phyloP scores from a whole-genome alignment of 805 yeast genomes.

The Ogataea populi-albae region DNA sequence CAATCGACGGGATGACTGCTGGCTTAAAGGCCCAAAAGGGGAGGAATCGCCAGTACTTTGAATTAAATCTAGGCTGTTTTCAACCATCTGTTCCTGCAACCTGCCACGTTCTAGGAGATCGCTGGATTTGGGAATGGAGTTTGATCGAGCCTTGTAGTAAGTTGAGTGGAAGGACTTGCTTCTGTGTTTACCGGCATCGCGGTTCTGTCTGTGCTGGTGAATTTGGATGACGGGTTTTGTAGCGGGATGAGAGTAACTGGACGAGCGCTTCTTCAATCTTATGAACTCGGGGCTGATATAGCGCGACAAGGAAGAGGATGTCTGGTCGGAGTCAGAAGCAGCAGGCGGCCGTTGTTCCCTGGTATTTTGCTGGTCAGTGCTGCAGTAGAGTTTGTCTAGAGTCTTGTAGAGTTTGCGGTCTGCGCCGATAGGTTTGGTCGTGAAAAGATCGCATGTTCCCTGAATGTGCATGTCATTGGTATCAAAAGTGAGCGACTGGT shows the following conservation, averaged over 20 bases:
- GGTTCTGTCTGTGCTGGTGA: slow-evolving; percentile 10
- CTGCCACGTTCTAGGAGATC: slow-evolving; percentile 1
- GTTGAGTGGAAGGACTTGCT: slow-evolving; percentile 32
- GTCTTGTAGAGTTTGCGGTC: slow-evolving; percentile 87
- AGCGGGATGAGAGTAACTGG: slow-evolving; percentile 30
- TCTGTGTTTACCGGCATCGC: slow-evolving; percentile 18
- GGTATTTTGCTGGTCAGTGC: slow-evolving; percentile 8
- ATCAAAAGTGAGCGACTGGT: slow-evolving; percentile 79
- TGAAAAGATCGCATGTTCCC: slow-evolving; percentile 90
- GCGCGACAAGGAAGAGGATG: not conserved
- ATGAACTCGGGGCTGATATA: slow-evolving; percentile 31
- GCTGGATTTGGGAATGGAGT: slow-evolving; percentile 19
- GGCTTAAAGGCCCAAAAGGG: slow-evolving; percentile 91
- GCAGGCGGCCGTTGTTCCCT: slow-evolving; percentile 2
- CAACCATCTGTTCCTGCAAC: not conserved
- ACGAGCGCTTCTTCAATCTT: slow-evolving; percentile 31
- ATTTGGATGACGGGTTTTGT: slow-evolving; percentile 14
- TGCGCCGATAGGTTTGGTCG: slow-evolving; percentile 89
- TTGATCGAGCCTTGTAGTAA: slow-evolving; percentile 26
- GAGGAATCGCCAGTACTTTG: slow-evolving; percentile 32
- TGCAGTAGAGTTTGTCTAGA: slow-evolving; percentile 59
- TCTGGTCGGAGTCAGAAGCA: not conserved
- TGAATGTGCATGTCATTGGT: slow-evolving; percentile 71
- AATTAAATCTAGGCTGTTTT: not conserved
- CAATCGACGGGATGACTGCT: slow-evolving; percentile 79